Base-by-base conservation (phyloP, 2,329 filamentous ascomycete genomes). In the Aspergillus chevalieri region DNA sequence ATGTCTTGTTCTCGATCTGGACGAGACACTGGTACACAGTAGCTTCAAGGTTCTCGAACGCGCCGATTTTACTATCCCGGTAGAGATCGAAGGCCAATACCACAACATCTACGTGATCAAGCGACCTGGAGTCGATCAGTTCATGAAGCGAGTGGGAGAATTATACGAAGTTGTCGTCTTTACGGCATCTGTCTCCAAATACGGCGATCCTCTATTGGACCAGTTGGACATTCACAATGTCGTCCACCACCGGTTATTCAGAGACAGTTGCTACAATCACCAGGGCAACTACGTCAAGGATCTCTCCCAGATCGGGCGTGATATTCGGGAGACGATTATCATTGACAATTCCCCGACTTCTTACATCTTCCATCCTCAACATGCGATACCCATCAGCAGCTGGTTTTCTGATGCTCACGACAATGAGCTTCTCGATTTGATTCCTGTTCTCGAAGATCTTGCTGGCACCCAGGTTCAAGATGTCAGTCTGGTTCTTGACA, bases 41-140 rank as follows among this genome's bases (percentile, higher is more conserved):
- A 97, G 93, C 60, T 98, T 98, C 74, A 98, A 98, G 82, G 93
- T 97, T 59, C 79, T 98, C 43, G 91, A 97, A 65, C 92, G 97
- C 77, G 93, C 93, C 51, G 93, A 98, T 71, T 97, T 98, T 67
- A 98, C 93, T 5, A 97, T 98, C 66, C 93, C 93, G 0, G 93
- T 98, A 26, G 93, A 98, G 65, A 98, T 98, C 56, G 93, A 98
- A 75, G 93, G 93, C 49, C 94, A 95, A 70, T 97, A 94, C 67
- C 93, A 98, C 74, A 98, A 98, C 64, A 94, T 98, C 48, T 98
- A 98, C 67, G 93, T 98, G 57, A 98, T 98, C 70, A 98, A 98
- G 75, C 84, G 93, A 63, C 93, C 93, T n/a, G 93, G 93, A 47
- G 93, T 98, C 17, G 93, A 98, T 66, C 86, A 94, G 57, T 98